A percentile compares a stretch with the other conserved stretches of the same genome.
These are phyloP conservation scores for Ocimum tenuiflorum DNA, from an alignment of 257 asterid genomes.

Conservation along the genomic window DNA sequence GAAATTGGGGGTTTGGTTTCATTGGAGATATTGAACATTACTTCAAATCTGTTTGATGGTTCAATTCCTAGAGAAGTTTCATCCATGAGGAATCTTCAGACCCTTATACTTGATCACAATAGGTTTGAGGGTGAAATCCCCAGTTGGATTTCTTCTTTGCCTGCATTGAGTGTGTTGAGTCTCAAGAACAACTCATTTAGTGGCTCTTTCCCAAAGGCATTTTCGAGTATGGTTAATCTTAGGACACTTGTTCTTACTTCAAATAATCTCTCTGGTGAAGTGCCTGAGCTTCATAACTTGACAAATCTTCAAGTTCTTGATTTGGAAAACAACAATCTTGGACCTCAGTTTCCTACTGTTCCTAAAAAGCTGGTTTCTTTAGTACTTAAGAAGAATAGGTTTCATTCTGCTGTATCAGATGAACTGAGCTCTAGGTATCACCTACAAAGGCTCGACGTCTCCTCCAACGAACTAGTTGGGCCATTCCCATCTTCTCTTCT, in stretches of 20 bases:
- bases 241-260: conserved; percentile 50
- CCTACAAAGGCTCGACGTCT: conserved; percentile 54
- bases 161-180: conserved; percentile 54
- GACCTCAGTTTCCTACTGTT: conserved; percentile 57
- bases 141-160: conserved; percentile 39
- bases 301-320: conserved; percentile 73
- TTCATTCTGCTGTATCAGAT: conserved; percentile 39
- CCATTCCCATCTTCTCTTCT: conserved; percentile 41
- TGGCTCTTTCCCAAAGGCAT: conserved; percentile 44
- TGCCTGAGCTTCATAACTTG: conserved; percentile 38
- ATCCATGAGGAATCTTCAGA: conserved; percentile 45
- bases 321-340: conserved; percentile 50
- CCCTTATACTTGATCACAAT: conserved; percentile 62
- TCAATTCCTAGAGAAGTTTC: conserved; percentile 53
- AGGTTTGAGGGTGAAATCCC: conserved; percentile 53
- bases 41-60: conserved; percentile 58
- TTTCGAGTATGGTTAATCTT: conserved; percentile 35
- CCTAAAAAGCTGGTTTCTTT: conserved; percentile 53
- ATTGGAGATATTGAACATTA: conserved; percentile 62
- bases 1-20: conserved; percentile 42
- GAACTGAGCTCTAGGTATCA: conserved; percentile 45
- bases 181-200: conserved; percentile 58
- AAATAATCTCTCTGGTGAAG: conserved; percentile 51
- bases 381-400: conserved; percentile 53
- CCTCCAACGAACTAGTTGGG: conserved; percentile 52